Conservation (phyloP, 2,329 filamentous ascomycete species). For the Paraconiothyrium sp. region DNA sequence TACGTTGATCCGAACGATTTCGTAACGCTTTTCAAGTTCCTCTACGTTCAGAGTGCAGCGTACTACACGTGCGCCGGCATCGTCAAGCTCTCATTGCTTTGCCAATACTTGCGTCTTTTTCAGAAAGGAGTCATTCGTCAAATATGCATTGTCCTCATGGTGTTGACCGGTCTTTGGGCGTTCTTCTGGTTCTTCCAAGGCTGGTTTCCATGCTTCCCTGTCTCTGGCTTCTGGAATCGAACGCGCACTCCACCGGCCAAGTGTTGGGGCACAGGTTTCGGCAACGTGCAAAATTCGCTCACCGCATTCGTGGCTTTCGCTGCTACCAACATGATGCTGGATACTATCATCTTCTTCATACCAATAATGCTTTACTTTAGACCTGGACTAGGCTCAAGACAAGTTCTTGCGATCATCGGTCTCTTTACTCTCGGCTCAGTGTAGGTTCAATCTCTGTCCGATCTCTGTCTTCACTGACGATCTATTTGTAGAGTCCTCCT, state of each 20-base stretch:
- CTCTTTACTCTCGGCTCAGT: slow-evolving; percentile 39
- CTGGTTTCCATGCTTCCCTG: slow-evolving; percentile 44
- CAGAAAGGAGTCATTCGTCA: slow-evolving; percentile 28
- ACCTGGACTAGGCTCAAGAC: slow-evolving; percentile 31
- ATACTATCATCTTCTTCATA: slow-evolving; percentile 38
- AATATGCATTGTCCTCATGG: slow-evolving; percentile 27
- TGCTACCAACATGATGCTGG: slow-evolving; percentile 43
- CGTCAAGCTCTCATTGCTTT: slow-evolving; percentile 47
- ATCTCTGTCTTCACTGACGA: slow-evolving; percentile 15
- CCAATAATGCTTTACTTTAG: slow-evolving; percentile 40
- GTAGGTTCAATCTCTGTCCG: slow-evolving; percentile 20
- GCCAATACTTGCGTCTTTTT: slow-evolving; percentile 48
- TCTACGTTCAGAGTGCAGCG: slow-evolving; percentile 37
- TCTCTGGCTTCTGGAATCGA: slow-evolving; percentile 35
- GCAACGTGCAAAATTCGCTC: slow-evolving; percentile 25
- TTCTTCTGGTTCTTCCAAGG: slow-evolving; percentile 37
- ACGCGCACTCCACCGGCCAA: slow-evolving; percentile 23
- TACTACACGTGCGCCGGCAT: slow-evolving; percentile 41
- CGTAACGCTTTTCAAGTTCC: slow-evolving; percentile 28
- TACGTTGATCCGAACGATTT: slow-evolving; percentile 23
- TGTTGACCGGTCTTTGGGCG: slow-evolving; percentile 33
- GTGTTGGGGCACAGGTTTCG: slow-evolving; percentile 40
- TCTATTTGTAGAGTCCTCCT: slow-evolving; percentile 32
- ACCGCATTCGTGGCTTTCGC: slow-evolving; percentile 33
- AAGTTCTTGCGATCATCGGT: slow-evolving; percentile 38